Percentiles rank a stretch among this genome's conserved stretches.
phyloP scores from a whole-genome alignment of 2,329 filamentous ascomycete species.

The Aspergillus brunneoviolaceus region DNA sequence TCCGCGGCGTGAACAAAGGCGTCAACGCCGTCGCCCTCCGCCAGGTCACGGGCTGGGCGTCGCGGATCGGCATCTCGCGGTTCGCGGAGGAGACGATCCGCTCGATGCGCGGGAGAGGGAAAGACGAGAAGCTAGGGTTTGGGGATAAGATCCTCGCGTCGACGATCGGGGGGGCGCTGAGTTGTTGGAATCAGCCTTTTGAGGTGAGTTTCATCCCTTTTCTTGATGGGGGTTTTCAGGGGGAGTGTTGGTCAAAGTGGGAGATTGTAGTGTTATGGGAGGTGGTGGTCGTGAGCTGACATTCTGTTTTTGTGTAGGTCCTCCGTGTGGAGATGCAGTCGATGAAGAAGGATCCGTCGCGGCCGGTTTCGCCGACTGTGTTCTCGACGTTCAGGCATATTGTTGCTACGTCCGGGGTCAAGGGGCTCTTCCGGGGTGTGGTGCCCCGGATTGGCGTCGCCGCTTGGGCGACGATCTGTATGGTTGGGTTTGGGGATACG shows the following conservation, averaged over 20 bases:
- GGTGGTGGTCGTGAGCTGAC: no score
- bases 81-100: conserved; percentile 25
- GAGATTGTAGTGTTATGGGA: no score
- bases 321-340: conserved; percentile 18
- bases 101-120: conserved; percentile 1
- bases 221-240: no score
- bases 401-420: conserved; percentile 10
- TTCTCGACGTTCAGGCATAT: conserved; percentile 9
- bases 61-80: conserved; percentile 22
- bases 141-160: conserved; percentile 14
- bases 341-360: conserved; percentile 15
- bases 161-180: conserved; percentile 18
- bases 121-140: background rate
- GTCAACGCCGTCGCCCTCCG: conserved; percentile 18
- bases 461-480: conserved; percentile 20
- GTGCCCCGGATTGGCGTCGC: conserved; percentile 20
- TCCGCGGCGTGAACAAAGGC: conserved; percentile 15
- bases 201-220: conserved; percentile 8
- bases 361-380: conserved; percentile 10
- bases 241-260: no score
- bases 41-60: conserved; percentile 20
- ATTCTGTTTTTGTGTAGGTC: background rate
- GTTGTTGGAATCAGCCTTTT: conserved; percentile 24
- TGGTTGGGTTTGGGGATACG: conserved; percentile 21
- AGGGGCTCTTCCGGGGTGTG: conserved; percentile 19